These are phyloP conservation scores for Eucalyptus victrix DNA, from an alignment of 345 rosid genomes.

Conservation along the genomic window DNA sequence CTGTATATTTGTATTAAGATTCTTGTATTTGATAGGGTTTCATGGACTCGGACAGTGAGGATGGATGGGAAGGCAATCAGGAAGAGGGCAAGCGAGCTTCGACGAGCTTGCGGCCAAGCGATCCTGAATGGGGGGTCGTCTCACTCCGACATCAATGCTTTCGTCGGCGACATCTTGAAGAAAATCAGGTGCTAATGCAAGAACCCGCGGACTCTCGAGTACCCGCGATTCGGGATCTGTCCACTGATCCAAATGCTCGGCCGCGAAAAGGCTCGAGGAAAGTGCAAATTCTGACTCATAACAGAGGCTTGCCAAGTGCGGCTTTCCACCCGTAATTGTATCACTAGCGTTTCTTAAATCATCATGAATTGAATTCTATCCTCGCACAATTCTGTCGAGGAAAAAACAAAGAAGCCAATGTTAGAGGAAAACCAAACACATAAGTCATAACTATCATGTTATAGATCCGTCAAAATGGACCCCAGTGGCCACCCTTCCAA, in stretches of 20 bases:
- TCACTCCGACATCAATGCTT: background rate
- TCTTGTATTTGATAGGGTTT: background rate
- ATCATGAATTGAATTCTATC: background rate
- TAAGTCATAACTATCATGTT: too few relatives aligned
- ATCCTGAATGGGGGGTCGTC: conserved; percentile 33
- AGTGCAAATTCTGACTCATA: background rate
- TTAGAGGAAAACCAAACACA: background rate
- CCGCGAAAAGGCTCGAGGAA: background rate
- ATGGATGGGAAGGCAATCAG: background rate
- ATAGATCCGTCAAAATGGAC: too few relatives aligned
- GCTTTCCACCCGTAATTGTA: background rate
- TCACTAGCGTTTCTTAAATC: background rate
- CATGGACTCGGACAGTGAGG: background rate
- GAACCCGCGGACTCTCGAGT: background rate
- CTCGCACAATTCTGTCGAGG: background rate
- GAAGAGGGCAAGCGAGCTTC: background rate
- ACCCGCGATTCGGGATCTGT: background rate
- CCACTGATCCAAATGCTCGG: background rate
- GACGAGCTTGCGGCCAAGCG: conserved; percentile 1
- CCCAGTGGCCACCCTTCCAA: too few relatives aligned
- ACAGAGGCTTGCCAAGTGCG: background rate
- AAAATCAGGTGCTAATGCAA: background rate
- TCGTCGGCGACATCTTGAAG: background rate
- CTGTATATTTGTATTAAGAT: too few relatives aligned
- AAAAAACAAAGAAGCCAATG: background rate